A percentile compares a stretch with the other conserved stretches of the same genome.
These are phyloP conservation scores for Candida mesenterica DNA, from an alignment of 1,139 yeast genomes.

Conservation along the genomic window DNA sequence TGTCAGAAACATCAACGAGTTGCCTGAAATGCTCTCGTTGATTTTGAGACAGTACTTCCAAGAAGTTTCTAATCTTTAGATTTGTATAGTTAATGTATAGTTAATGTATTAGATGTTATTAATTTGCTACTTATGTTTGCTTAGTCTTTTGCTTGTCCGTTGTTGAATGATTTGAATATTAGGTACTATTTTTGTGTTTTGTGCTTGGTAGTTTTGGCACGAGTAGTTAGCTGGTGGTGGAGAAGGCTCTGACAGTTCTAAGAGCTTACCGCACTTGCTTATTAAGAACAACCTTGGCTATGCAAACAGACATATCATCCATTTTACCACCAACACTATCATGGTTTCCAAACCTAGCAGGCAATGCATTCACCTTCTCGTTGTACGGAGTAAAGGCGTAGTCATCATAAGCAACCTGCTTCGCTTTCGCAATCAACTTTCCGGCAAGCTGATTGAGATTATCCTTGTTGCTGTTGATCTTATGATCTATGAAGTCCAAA, in stretches of 20 bases:
- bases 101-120: too few relatives aligned
- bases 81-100: too few relatives aligned
- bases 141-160: background rate
- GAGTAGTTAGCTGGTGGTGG: too few relatives aligned
- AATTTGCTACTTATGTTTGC: constrained; percentile 1
- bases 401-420: constrained; percentile 54
- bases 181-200: too few relatives aligned
- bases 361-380: constrained; percentile 48
- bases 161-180: too few relatives aligned
- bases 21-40: constrained; percentile 87
- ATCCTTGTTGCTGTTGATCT: constrained; percentile 22
- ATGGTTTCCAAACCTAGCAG: constrained; percentile 31
- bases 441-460: constrained; percentile 40
- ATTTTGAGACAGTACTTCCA: constrained; percentile 91
- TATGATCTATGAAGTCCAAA: constrained; percentile 34
- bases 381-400: constrained; percentile 56
- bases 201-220: too few relatives aligned
- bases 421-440: constrained; percentile 41
- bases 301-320: constrained; percentile 54
- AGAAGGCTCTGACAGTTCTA: too few relatives aligned
- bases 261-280: too few relatives aligned
- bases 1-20: constrained; percentile 81
- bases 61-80: constrained; percentile 44
- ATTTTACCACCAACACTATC: constrained; percentile 52
- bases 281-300: constrained; percentile 39